Evolutionary conservation across 2,329 filamentous ascomycete genomes (phyloP), one percentile per base, ranked within the genome.

Genomic region (Colletotrichum liaoningense): DNA sequence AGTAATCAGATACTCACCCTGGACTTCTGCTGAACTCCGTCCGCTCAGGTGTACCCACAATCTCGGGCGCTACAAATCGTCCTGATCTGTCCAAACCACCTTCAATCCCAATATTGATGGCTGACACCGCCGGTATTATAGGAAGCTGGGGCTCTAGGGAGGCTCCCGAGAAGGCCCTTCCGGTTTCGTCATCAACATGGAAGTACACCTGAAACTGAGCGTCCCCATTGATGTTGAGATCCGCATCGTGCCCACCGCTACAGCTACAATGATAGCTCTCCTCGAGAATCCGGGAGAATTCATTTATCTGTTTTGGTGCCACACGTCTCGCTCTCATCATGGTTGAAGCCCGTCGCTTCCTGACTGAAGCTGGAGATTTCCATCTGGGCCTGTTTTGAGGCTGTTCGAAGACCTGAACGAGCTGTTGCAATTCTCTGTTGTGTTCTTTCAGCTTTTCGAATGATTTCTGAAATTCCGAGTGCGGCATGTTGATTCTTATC

Each of bases 161-260:
- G 7, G 55, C 14, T 8, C 46, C 57, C 22, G 66, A 52, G 3
- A 55, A 9, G 4, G 38, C 22, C 33, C 28, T n/a, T n/a, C 33
- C 38, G 14, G 24, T n/a, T 7, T 55, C n/a, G 14, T 63, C 66
- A 11, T 56, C 42, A 7, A 69, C 30, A n/a, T 28, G 22, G 30
- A 69, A 59, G 12, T 62, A n/a, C 12, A 69, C 38, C 19, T 63
- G 57, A 7, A 69, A 69, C 5, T 30, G 30, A n/a, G 62, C 66
- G 16, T 69, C 57, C 5, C 54, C 42, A 19, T 59, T 54, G 28
- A 69, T 57, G 6, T 58, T 28, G 22, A 69, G 49, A 28, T 24
- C 62, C 19, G 66, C 57, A 14, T 56, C 66, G 22, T 69, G 66
- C 12, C 58, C 66, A 2, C 58, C 52, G 1, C 19, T 26, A n/a